Evolutionary conservation across 352 stramenopile species (phyloP), one percentile per base, ranked within the genome.

Genomic region (Elongisporangium senticosum): DNA sequence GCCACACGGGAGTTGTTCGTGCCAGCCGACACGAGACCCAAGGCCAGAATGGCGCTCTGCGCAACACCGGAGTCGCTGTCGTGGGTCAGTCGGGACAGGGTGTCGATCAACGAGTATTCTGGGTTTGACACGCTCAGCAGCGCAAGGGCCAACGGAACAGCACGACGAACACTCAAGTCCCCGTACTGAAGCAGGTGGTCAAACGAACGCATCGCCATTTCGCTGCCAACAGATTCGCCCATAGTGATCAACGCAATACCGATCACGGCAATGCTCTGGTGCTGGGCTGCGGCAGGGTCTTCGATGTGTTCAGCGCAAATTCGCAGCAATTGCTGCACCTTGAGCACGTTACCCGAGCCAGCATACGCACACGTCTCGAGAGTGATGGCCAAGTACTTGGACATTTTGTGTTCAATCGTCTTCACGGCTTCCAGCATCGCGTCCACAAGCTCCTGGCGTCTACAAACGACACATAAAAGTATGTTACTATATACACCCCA

Each of bases 141-240:
- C 53, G 96, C 96, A 55, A 99, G 83, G 10, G 97, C 93, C 22
- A 99, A 83, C 19, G 98, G 97, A 37, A 99, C 96, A 20, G 96
- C 97, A 22, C 97, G 90, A 59, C 97, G 94, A 55, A 99, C 97
- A 6, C 93, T 89, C 37, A 99, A 83, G 75, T 99, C 97, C 48
- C 97, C 98, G 71, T 99, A 99, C 74, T 99, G 98, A 33, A 99
- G 86, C 64, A 99, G 85, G 72, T 99, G 98, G 60, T 99, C 97
- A 68, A 99, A 99, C 47, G 96, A 98, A 62, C 98, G 86, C 63
- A 99, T 90, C 14, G 95, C 93, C 98, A 99, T 99, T 73, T 99
- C 97, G 56, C 88, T 90, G 26, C 94, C 93, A 56, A 98, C 93
- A 63, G 91, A 96, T 74, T 99, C 98, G 49, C 97, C 97, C 86